Evolutionary conservation across 202 grass and related monocot genomes (phyloP).

Genomic region (Setaria viridis): DNA sequence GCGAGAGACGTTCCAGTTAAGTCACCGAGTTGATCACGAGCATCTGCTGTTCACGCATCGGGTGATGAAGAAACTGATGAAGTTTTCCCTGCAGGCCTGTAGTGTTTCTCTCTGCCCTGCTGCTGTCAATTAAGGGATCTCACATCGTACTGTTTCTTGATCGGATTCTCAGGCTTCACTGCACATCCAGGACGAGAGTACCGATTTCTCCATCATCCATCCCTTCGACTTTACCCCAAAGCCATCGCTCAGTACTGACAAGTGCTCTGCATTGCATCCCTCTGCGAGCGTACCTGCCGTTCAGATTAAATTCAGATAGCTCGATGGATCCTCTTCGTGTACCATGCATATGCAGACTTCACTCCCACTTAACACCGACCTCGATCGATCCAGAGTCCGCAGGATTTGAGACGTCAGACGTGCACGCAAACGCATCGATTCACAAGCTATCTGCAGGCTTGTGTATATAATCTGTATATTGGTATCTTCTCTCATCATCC

Average conservation of each 20-base stretch:
- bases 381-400: background rate
- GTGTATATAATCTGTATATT: conserved; percentile 1
- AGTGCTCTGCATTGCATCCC: background rate
- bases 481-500: background rate
- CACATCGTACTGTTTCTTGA: conserved; percentile 26
- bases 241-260: background rate
- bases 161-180: conserved; percentile 28
- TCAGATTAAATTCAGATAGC: background rate
- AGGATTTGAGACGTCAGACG: background rate
- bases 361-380: conserved; percentile 47
- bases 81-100: background rate
- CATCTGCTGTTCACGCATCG: background rate
- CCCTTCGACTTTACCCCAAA: conserved; percentile 33
- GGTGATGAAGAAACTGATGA: background rate
- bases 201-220: background rate
- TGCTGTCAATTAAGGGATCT: background rate
- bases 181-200: background rate
- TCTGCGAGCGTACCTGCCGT: background rate
- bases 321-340: conserved; percentile 1
- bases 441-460: background rate
- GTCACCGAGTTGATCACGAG: too few species aligned
- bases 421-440: conserved; percentile 27
- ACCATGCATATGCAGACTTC: conserved; percentile 28
- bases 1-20: background rate
- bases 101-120: background rate